Conservation (phyloP, 2,329 filamentous ascomycete genomes). For the Clonostachys sp. region DNA sequence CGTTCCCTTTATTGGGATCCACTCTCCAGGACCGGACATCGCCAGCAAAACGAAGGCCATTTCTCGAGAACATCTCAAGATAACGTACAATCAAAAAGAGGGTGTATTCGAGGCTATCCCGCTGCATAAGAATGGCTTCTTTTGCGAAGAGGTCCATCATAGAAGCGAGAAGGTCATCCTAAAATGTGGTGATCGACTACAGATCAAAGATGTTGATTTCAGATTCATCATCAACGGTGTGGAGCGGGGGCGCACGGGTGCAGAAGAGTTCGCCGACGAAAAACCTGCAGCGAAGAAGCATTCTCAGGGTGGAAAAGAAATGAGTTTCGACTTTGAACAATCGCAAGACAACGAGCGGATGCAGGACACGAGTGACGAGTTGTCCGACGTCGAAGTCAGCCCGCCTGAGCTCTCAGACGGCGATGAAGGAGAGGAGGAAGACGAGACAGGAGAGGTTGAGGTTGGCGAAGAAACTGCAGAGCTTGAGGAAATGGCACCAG, state of each 20-base stretch:
- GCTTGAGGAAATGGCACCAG: slow-evolving; percentile 11
- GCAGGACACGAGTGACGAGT: slow-evolving; percentile 47
- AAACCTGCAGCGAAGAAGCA: slow-evolving; percentile 32
- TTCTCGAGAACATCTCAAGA: slow-evolving; percentile 69
- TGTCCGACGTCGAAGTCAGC: background rate
- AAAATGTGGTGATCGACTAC: slow-evolving; percentile 60
- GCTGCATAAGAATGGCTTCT: slow-evolving; percentile 63
- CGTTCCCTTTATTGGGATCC: slow-evolving; percentile 66
- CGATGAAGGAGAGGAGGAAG: slow-evolving; percentile 9
- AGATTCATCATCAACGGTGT: slow-evolving; percentile 64
- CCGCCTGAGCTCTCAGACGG: slow-evolving; percentile 16
- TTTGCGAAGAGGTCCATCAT: slow-evolving; percentile 54
- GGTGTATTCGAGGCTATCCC: slow-evolving; percentile 61
- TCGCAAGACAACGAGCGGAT: slow-evolving; percentile 52
- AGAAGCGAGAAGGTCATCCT: slow-evolving; percentile 52
- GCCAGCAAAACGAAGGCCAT: slow-evolving; percentile 65
- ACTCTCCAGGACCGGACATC: slow-evolving; percentile 60
- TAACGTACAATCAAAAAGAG: slow-evolving; percentile 61
- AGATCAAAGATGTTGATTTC: slow-evolving; percentile 68
- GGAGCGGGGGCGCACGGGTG: slow-evolving; percentile 51
- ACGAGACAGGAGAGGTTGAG: slow-evolving; percentile 17
- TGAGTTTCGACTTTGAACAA: slow-evolving; percentile 71
- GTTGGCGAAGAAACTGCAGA: background rate
- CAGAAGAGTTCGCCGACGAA: slow-evolving; percentile 50
- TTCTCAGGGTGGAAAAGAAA: slow-evolving; percentile 58